Percentiles rank a stretch among this genome's conserved stretches.
Conservation (phyloP, 306 rosid species). For the Phaseolus lunatus region DNA sequence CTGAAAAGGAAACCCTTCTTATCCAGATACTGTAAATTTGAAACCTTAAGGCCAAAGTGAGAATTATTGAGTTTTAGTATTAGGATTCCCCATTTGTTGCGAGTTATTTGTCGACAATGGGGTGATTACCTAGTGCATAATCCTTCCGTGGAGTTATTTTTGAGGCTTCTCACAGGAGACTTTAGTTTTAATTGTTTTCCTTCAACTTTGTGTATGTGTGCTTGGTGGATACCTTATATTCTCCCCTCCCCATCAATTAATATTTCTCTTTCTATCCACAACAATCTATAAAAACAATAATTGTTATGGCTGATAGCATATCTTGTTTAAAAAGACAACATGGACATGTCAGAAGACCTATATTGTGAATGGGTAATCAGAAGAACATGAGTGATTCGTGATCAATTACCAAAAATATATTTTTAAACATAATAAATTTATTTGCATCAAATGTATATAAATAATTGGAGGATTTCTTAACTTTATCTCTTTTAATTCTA, state of each 20-base stretch:
- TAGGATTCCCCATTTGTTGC: background rate
- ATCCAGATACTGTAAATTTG: background rate
- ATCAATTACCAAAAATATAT: constrained; percentile 33
- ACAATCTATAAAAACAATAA: constrained; percentile 10
- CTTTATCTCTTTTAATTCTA: constrained; percentile 24
- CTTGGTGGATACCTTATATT: background rate
- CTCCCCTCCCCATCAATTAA: constrained; percentile 10
- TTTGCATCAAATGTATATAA: background rate
- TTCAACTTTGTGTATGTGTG: background rate
- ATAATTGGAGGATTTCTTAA: background rate
- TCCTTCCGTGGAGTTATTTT: background rate
- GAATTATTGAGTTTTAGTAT: background rate
- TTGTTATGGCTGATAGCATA: constrained; percentile 11
- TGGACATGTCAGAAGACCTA: background rate
- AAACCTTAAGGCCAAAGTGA: background rate
- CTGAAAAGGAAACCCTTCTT: background rate
- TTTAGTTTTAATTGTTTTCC: background rate
- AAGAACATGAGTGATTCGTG: constrained; percentile 6
- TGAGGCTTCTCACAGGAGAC: background rate
- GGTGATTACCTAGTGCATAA: background rate
- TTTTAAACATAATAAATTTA: constrained; percentile 2
- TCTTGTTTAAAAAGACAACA: constrained; percentile 8
- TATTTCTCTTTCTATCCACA: constrained; percentile 20
- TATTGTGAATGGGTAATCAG: background rate
- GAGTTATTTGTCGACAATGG: background rate